A percentile compares a stretch with the other conserved stretches of the same genome.
phyloP scores from a whole-genome alignment of 2,329 filamentous ascomycete species.

The Colletotrichum aenigma region DNA sequence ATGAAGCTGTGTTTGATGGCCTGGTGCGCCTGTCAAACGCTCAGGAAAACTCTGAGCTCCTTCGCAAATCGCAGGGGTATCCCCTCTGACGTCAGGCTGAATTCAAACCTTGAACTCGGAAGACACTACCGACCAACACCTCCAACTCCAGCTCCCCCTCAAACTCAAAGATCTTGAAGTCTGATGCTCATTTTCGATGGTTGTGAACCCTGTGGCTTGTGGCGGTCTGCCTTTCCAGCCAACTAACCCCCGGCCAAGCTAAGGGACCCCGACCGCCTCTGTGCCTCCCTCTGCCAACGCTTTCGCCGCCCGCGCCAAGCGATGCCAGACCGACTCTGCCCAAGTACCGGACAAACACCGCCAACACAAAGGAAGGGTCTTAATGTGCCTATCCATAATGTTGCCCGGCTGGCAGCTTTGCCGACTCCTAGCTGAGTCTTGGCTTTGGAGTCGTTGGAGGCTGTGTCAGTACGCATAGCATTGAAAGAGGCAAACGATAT shows the following conservation, averaged over 20 bases:
- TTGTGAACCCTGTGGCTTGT: neutral
- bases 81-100: constrained; percentile 4
- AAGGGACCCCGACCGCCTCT: neutral
- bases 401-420: neutral
- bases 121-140: neutral
- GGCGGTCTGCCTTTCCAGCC: neutral
- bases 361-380: neutral
- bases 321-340: neutral
- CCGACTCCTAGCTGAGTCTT: neutral
- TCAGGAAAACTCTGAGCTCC: neutral
- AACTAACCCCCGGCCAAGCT: neutral
- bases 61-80: neutral
- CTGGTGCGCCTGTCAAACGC: neutral
- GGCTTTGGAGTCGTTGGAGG: neutral
- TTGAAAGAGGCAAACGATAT: neutral
- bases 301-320: constrained; percentile 3
- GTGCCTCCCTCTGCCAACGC: neutral
- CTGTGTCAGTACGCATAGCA: neutral
- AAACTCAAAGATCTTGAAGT: neutral
- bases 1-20: neutral
- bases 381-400: neutral
- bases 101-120: neutral
- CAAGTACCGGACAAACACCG: neutral
- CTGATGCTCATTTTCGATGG: neutral
- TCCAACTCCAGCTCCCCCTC: neutral